Percentiles rank a stretch among this genome's conserved stretches.
These are phyloP conservation scores for Dactylis glomerata DNA, from an alignment of 176 grass and related monocot genomes.

Conservation along the genomic window DNA sequence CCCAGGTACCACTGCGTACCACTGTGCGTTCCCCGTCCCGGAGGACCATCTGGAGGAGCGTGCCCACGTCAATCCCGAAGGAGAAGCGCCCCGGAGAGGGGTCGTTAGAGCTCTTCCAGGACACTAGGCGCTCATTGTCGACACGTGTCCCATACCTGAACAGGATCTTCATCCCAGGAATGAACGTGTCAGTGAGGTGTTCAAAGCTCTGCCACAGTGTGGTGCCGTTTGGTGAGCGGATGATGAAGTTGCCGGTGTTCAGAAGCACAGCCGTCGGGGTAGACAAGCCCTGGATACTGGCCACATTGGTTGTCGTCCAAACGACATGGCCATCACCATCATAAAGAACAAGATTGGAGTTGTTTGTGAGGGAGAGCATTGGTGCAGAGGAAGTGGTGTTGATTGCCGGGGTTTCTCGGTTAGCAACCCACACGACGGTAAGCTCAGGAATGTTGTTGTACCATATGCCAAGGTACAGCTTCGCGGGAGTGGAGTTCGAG, in stretches of 20 bases:
- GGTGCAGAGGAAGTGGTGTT: not conserved
- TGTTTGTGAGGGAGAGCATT: not conserved
- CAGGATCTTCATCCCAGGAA: constrained; percentile 14
- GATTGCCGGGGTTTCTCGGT: not conserved
- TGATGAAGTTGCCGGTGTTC: constrained; percentile 28
- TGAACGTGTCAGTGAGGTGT: not conserved
- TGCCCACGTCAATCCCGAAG: not conserved
- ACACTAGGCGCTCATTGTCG: not conserved
- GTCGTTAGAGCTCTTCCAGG: constrained; percentile 24
- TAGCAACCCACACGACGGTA: not conserved
- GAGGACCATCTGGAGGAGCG: not conserved
- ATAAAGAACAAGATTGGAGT: not conserved
- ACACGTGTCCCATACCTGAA: not conserved
- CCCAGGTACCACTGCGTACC: constrained; percentile 32
- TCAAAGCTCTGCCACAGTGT: constrained; percentile 38
- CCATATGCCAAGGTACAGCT: not conserved
- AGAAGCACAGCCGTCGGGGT: not conserved
- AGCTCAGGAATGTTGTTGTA: not conserved
- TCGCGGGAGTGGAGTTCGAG: not conserved
- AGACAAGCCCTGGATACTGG: no score
- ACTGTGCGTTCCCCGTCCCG: not conserved
- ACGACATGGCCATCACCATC: not conserved
- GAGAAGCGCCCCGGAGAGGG: constrained; percentile 31
- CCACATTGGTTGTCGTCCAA: not conserved
- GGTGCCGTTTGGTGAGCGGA: not conserved